Percentiles rank a stretch among this genome's conserved stretches.
Conservation (phyloP, 805 yeast genomes). For the Spathaspora hagerdaliae region DNA sequence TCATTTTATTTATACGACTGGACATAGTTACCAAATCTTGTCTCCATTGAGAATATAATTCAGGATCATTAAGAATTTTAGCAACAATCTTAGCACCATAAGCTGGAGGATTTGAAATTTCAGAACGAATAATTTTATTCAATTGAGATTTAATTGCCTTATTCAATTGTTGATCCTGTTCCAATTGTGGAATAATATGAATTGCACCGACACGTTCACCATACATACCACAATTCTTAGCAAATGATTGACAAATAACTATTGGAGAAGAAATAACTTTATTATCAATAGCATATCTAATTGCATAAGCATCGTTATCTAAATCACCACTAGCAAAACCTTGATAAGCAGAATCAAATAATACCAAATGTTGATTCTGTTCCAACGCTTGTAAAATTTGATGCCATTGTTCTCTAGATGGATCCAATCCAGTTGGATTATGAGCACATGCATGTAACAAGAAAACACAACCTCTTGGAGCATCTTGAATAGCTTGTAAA, state of each 20-base stretch:
- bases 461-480: slow-evolving; percentile 74
- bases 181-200: slow-evolving; percentile 53
- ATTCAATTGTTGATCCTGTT: slow-evolving; percentile 35
- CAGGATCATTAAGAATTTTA: slow-evolving; percentile 63
- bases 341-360: slow-evolving; percentile 95
- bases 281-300: slow-evolving; percentile 54
- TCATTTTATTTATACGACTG: slow-evolving; percentile 75
- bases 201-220: slow-evolving; percentile 97
- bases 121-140: slow-evolving; percentile 71
- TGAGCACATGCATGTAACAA: slow-evolving; percentile 95
- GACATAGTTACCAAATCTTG: slow-evolving; percentile 84
- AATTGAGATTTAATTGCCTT: slow-evolving; percentile 72
- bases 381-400: slow-evolving; percentile 60
- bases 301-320: slow-evolving; percentile 79
- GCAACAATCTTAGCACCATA: slow-evolving; percentile 93
- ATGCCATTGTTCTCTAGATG: slow-evolving; percentile 78
- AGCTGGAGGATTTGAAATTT: slow-evolving; percentile 91
- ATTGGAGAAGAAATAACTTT: slow-evolving; percentile 23
- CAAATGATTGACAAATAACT: slow-evolving; percentile 89
- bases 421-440: slow-evolving; percentile 97
- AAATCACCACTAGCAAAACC: slow-evolving; percentile 93
- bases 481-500: slow-evolving; percentile 54
- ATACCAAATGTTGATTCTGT: slow-evolving; percentile 62
- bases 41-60: slow-evolving; percentile 74
- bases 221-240: slow-evolving; percentile 94